phyloP scores from a whole-genome alignment of 345 rosid genomes.

The Salix koriyanagi region DNA sequence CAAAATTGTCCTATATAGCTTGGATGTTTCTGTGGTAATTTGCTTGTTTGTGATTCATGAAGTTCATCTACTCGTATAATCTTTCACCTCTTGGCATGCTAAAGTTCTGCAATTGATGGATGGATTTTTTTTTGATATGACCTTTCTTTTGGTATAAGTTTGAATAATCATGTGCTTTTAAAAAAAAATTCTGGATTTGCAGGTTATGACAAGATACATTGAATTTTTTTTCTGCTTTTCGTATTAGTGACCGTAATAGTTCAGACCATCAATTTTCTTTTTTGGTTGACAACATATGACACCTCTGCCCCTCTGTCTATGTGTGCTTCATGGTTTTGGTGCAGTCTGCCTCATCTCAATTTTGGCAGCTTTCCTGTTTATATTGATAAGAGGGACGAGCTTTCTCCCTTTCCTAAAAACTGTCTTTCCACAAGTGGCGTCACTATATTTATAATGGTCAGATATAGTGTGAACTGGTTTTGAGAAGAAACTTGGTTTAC shows the following conservation, averaged over 20 bases:
- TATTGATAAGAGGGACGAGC: background rate
- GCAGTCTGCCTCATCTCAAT: background rate
- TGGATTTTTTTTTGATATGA: background rate
- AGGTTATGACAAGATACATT: background rate
- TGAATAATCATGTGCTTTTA: background rate
- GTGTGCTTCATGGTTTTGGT: background rate
- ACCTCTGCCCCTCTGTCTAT: background rate
- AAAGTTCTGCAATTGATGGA: background rate
- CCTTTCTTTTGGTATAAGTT: background rate
- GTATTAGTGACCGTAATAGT: background rate
- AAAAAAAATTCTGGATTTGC: background rate
- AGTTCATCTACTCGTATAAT: background rate
- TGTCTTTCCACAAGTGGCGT: background rate
- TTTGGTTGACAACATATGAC: background rate
- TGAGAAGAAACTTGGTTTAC: slow-evolving; percentile 12
- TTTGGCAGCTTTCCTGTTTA: background rate
- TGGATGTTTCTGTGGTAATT: slow-evolving; percentile 64
- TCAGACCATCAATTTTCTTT: background rate
- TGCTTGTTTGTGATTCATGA: background rate
- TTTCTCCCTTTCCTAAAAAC: background rate
- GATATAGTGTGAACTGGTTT: background rate
- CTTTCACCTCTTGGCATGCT: background rate
- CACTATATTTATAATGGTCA: background rate
- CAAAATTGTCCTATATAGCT: slow-evolving; percentile 52
- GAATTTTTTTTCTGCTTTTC: background rate